Evolutionary conservation across 441 rosid genomes (phyloP), one percentile per base, ranked within the genome.

Genomic region (Populus tomentosa): DNA sequence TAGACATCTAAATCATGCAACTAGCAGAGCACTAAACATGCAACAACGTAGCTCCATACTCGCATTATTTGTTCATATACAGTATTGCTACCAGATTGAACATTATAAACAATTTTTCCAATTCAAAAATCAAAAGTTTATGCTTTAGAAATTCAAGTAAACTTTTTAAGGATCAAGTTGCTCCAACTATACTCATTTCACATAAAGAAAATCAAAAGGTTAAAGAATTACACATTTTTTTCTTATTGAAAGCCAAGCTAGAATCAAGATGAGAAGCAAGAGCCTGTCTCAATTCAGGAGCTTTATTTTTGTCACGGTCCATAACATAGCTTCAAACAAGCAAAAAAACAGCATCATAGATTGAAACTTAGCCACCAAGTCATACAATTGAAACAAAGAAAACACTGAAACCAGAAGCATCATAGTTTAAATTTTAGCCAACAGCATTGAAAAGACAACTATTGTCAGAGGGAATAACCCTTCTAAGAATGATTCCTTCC

Each of bases 401-500:
- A 50, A 53, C 38, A 77, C 50, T 23, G 6, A 33, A 71, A 71
- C 70, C 32, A 18, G 21, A 61, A 77, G 53, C 36, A 71, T 26
- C 68, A 35, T 6, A 23, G 36, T 69, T 71, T 7, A 35, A 75
- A 82, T 4, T 40, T 83, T 87, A 95, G 98, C 97, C 91, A 35
- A 92, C 86, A 61, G 99, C 97, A 81, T 94, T 95, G 87, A 92
- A 95, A 69, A 95, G 93, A 80, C 98, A 95, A 86, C 97, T 94
- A 88, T 95, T 95, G 75, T 95, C 98, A 3, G 99, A 94, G 62
- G 97, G 97, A 78, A 95, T 95, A 42, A 95, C 92, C 82, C 98
- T 89, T 83, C 99, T 90, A 81, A 87, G 85, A 36, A 92, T 63
- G 74, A 83, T 77, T 71, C 97, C 98, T 73, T 95, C 99, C 99